phyloP scores from a whole-genome alignment of 73 alveolate genomes.

The Uronychia setigera region DNA sequence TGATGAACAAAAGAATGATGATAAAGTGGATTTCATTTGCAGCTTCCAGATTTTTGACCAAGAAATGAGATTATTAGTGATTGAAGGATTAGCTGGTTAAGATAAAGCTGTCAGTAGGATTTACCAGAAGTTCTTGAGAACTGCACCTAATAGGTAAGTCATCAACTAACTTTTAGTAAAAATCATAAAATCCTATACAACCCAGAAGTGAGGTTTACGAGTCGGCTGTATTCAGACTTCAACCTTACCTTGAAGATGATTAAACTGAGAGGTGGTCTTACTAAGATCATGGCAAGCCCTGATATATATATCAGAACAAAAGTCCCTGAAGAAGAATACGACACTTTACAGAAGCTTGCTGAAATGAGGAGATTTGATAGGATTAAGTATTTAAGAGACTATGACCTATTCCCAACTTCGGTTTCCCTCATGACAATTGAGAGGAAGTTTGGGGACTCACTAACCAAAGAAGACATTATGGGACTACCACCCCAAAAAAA shows the following conservation, averaged over 20 bases:
- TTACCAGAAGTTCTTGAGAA: slow-evolving; percentile 44
- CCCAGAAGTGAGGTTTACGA: slow-evolving; percentile 67
- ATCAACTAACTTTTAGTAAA: background rate
- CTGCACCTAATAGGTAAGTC: slow-evolving; percentile 55
- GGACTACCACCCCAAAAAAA: slow-evolving; percentile 39
- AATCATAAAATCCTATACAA: slow-evolving; percentile 61
- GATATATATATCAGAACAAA: slow-evolving; percentile 73
- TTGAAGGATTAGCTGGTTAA: slow-evolving; percentile 77
- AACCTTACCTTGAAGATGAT: slow-evolving; percentile 65
- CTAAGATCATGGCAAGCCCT: slow-evolving; percentile 71
- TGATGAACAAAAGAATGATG: slow-evolving; percentile 58
- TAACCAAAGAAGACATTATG: slow-evolving; percentile 59
- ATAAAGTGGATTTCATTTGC: slow-evolving; percentile 59
- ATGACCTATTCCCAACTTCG: slow-evolving; percentile 58
- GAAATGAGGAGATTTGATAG: slow-evolving; percentile 74
- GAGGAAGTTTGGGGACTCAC: slow-evolving; percentile 78
- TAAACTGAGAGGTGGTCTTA: slow-evolving; percentile 63
- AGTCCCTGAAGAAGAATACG: slow-evolving; percentile 77
- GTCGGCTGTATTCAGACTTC: slow-evolving; percentile 69
- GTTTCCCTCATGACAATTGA: slow-evolving; percentile 56
- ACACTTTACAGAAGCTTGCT: slow-evolving; percentile 64
- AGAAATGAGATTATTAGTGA: slow-evolving; percentile 57
- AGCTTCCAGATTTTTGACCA: slow-evolving; percentile 73
- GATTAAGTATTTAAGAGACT: slow-evolving; percentile 63
- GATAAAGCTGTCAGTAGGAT: slow-evolving; percentile 61